These are phyloP conservation scores for Aspergillus alliaceus DNA, from an alignment of 2,329 filamentous ascomycete species.

Conservation along the genomic window DNA sequence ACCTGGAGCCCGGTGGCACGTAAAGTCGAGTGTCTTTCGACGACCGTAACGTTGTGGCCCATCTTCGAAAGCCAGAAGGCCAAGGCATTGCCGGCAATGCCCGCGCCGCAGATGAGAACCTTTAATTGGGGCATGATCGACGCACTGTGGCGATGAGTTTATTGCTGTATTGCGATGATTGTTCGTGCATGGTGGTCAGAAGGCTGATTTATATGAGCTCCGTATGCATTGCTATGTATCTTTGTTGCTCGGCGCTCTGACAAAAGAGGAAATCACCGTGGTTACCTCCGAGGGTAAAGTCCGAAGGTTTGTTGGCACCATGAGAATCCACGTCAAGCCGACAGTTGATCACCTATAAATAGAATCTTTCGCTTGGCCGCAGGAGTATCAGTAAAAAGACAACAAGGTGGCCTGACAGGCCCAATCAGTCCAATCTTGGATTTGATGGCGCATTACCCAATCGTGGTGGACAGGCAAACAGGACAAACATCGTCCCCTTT, in stretches of 20 bases:
- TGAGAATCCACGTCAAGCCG: not conserved
- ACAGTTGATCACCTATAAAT: not conserved
- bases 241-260: not conserved
- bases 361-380: no score
- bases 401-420: no score
- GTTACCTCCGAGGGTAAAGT: not conserved
- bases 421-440: no score
- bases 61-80: conserved; percentile 52
- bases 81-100: conserved; percentile 44
- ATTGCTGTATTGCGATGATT: no score
- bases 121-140: conserved; percentile 28
- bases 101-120: conserved; percentile 50
- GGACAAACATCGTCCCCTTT: no score
- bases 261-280: not conserved
- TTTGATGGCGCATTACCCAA: no score
- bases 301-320: not conserved
- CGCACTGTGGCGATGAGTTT: no score
- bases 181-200: no score
- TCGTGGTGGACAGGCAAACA: no score
- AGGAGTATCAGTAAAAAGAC: no score
- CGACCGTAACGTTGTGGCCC: conserved; percentile 41
- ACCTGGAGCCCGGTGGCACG: conserved; percentile 53
- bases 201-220: not conserved
- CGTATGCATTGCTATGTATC: not conserved
- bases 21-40: conserved; percentile 44